Evolutionary conservation across 148 eudicot species (phyloP).

Genomic region (Beta vulgaris): DNA sequence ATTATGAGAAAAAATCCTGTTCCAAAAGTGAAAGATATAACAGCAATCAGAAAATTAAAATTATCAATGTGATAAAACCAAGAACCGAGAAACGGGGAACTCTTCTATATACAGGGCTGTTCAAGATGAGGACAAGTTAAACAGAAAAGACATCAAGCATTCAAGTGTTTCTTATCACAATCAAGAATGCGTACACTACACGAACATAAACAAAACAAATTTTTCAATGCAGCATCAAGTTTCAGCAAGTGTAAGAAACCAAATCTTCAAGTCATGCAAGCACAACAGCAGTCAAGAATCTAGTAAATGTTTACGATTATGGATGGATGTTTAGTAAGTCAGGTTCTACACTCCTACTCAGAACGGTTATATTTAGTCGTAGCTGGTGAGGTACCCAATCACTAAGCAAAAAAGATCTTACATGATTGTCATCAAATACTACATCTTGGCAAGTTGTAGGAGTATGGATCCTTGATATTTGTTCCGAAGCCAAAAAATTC

Average conservation of each 20-base stretch:
- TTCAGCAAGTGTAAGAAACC: not conserved
- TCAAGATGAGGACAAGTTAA: not conserved
- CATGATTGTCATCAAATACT: conserved; percentile 75
- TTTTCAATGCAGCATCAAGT: not conserved
- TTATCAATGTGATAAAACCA: not conserved
- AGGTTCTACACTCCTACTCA: not conserved
- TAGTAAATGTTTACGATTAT: not conserved
- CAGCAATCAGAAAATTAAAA: not conserved
- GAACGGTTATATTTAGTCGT: not conserved
- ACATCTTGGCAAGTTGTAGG: conserved; percentile 71
- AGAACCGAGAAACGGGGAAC: not conserved
- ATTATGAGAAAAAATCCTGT: too few species aligned
- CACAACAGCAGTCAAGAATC: not conserved
- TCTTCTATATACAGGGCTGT: not conserved
- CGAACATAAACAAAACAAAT: not conserved
- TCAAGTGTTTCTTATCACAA: not conserved
- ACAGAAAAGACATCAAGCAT: not conserved
- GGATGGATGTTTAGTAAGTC: too few species aligned
- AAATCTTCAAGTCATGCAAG: not conserved
- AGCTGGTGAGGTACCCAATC: not conserved
- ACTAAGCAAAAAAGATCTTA: conserved; percentile 36
- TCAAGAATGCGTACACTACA: not conserved
- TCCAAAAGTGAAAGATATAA: not conserved
- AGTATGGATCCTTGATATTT: conserved; percentile 50
- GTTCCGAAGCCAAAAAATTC: conserved; percentile 86